Percentiles rank a stretch among this genome's conserved stretches.
Conservation (phyloP, 2,329 filamentous ascomycete genomes). For the Exophiala sp. region DNA sequence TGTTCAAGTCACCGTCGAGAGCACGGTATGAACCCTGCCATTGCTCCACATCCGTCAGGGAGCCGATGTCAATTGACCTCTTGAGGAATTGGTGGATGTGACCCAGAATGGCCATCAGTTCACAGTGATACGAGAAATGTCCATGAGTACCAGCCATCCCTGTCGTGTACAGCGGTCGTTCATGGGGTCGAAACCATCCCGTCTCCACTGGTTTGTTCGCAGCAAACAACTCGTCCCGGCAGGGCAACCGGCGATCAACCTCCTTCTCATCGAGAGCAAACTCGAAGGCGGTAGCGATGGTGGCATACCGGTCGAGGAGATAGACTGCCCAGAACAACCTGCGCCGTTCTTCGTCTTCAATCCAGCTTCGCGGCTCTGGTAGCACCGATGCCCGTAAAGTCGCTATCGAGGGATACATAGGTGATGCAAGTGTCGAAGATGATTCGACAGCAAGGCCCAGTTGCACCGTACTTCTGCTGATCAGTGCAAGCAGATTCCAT, state of each 20-base stretch:
- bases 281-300: conserved; percentile 84
- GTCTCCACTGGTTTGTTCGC: conserved; percentile 81
- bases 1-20: conserved; percentile 70
- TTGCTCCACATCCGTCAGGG: conserved; percentile 74
- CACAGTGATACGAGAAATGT: conserved; percentile 83
- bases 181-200: conserved; percentile 63
- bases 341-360: conserved; percentile 80
- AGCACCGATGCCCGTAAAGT: conserved; percentile 79
- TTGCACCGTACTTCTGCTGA: conserved; percentile 82
- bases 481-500: conserved; percentile 85
- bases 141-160: conserved; percentile 75
- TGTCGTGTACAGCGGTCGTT: conserved; percentile 55
- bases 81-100: conserved; percentile 85
- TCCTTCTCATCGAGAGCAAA: conserved; percentile 85
- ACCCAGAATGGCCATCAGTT: conserved; percentile 79
- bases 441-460: conserved; percentile 77
- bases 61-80: conserved; percentile 80
- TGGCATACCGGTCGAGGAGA: conserved; percentile 81
- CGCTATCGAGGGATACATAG: conserved; percentile 78
- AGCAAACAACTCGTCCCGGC: conserved; percentile 77
- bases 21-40: conserved; percentile 86
- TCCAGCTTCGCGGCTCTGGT: conserved; percentile 74
- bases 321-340: conserved; percentile 94
- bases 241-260: conserved; percentile 79
- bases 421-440: conserved; percentile 70